Evolutionary conservation across 768 basidiomycete species (phyloP).

Genomic region (Lentinula detonsa): DNA sequence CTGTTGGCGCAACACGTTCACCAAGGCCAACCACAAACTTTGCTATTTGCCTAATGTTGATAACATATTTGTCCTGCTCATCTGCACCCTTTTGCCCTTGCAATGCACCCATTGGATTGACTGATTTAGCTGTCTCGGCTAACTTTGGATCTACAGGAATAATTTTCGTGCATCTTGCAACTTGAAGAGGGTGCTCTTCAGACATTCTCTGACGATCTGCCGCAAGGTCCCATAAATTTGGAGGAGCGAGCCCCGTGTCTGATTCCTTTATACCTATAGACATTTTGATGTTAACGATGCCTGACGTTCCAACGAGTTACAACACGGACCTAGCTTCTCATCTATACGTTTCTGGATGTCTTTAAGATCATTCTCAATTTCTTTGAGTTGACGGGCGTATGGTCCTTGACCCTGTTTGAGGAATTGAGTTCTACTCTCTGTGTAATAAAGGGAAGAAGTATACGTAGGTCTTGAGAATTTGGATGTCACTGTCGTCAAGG

Average conservation of each 20-base stretch:
- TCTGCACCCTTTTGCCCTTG: conserved; percentile 96
- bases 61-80: conserved; percentile 99
- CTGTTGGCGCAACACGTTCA: conserved; percentile 93
- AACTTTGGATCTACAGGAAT: conserved; percentile 76
- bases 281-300: not conserved
- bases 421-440: not conserved
- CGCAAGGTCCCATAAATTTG: conserved; percentile 95
- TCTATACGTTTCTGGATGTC: conserved; percentile 97
- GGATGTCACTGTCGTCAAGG: conserved; percentile 97
- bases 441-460: conserved; percentile 16
- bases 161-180: conserved; percentile 98
- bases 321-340: conserved; percentile 81
- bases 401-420: conserved; percentile 88
- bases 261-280: conserved; percentile 87
- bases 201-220: conserved; percentile 90
- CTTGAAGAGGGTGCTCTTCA: conserved; percentile 91
- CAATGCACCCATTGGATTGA: conserved; percentile 69
- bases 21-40: conserved; percentile 98
- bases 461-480: conserved; percentile 98
- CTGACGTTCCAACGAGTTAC: not conserved
- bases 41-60: conserved; percentile 99
- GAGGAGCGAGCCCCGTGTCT: conserved; percentile 94
- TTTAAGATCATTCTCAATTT: conserved; percentile 87
- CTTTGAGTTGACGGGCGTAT: conserved; percentile 84
- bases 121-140: conserved; percentile 71